These are phyloP conservation scores for Tulasnella calospora DNA, from an alignment of 768 basidiomycete species.

Conservation along the genomic window DNA sequence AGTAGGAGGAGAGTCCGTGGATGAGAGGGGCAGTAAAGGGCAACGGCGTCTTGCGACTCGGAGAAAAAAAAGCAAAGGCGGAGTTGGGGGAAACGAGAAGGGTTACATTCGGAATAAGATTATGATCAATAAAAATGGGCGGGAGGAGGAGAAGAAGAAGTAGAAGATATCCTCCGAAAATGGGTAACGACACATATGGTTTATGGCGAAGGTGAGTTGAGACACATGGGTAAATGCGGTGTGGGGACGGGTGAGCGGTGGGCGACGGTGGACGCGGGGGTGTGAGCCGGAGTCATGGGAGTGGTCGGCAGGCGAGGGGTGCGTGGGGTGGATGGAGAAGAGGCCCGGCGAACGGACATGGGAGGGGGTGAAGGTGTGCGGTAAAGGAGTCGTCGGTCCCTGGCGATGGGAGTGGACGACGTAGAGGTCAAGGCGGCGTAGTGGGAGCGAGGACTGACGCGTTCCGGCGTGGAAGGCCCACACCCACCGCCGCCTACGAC, in stretches of 20 bases:
- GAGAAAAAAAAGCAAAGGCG: not conserved
- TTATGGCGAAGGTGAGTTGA: not conserved
- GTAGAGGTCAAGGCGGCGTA: not conserved
- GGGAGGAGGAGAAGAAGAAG: not conserved
- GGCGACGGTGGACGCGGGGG: slow-evolving; percentile 12
- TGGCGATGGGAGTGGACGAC: not conserved
- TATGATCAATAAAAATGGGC: not conserved
- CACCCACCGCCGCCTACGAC: not conserved
- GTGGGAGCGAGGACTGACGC: not conserved
- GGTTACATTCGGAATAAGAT: slow-evolving; percentile 1
- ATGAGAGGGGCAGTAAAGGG: not conserved
- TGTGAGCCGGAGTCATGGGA: slow-evolving; percentile 15
- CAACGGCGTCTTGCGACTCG: slow-evolving; percentile 2
- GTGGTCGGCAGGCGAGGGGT: not conserved
- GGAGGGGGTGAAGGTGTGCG: slow-evolving; percentile 16
- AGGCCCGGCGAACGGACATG: not conserved
- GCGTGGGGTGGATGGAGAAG: not conserved
- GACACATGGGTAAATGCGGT: not conserved
- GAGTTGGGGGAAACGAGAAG: not conserved
- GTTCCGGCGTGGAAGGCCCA: not conserved
- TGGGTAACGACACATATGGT: not conserved
- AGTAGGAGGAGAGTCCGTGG: not conserved
- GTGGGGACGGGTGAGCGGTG: slow-evolving; percentile 5
- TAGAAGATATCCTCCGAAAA: not conserved
- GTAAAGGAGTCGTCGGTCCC: not conserved